Conservation (phyloP, 2,329 filamentous ascomycete species). For the Apiospora hydei region DNA sequence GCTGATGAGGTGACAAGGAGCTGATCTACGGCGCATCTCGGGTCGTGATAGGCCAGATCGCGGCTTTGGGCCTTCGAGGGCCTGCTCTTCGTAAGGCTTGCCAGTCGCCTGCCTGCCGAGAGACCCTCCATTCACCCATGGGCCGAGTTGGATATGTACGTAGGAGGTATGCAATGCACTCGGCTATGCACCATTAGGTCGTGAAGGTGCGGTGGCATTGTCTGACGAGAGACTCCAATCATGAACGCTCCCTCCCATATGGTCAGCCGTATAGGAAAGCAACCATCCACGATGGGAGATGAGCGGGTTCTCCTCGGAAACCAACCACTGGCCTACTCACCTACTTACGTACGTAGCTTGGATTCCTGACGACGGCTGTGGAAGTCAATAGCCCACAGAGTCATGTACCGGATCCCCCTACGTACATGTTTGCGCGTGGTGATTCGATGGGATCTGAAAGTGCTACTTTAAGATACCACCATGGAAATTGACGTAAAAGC, state of each 20-base stretch:
- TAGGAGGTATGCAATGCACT: neutral
- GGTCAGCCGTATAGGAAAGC: neutral
- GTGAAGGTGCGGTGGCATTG: neutral
- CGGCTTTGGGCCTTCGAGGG: neutral
- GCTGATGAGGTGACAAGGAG: slow-evolving; percentile 12
- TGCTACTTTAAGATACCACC: neutral
- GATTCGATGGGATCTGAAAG: neutral
- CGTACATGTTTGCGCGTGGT: neutral
- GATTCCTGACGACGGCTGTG: neutral
- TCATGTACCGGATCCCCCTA: neutral
- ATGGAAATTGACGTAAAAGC: slow-evolving; percentile 1
- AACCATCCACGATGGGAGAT: too few species aligned
- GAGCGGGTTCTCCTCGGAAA: neutral
- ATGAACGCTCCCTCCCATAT: neutral
- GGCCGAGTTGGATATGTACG: neutral
- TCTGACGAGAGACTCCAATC: slow-evolving; percentile 14
- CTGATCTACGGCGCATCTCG: neutral
- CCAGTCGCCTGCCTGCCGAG: slow-evolving; percentile 17
- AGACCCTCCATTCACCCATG: slow-evolving; percentile 1
- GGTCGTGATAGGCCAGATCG: slow-evolving; percentile 5
- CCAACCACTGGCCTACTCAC: neutral
- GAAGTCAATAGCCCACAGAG: neutral
- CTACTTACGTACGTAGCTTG: neutral
- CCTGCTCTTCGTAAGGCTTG: slow-evolving; percentile 14
- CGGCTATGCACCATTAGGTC: neutral